Evolutionary conservation across 306 rosid species (phyloP), one percentile per base, ranked within the genome.

Genomic region (Sesbania bispinosa): DNA sequence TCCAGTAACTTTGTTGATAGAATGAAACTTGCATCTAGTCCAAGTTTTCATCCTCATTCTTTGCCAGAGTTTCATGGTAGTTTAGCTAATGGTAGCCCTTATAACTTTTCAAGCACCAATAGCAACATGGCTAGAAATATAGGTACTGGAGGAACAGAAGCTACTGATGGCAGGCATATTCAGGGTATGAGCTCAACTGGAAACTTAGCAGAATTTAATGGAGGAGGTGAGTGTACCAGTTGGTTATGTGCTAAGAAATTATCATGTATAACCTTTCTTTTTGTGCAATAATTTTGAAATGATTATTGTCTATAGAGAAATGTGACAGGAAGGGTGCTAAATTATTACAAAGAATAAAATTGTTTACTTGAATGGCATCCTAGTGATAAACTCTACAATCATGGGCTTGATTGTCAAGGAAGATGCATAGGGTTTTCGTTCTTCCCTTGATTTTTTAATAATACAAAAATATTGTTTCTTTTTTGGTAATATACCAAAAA

Each of bases 21-120:
- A 48, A 70, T 79, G 57, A 83, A 79, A 41, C 78, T 85, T 52
- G 76, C 79, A 78, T 67, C 85, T 6, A 26, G 84, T 74, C 79
- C 89, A 0, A 55, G 73, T 68, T 79, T 84, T 62, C 92, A 88
- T 53, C 89, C 90, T 57, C 89, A 86, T 83, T 90, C 96, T 39
- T 79, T 90, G 4, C 96, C 96, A 1, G 94, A 90, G 74, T 79
- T 79, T 69, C 82, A 74, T 35, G 90, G 81, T 67, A 72, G 86
- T 76, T 52, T 88, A 52, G 84, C 88, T 42, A 84, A 77, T 79
- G 86, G 88, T 32, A 76, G 74, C 76, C 82, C 79, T 46, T 79
- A 76, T 73, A 84, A 69, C 73, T 63, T 74, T 55, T 42, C 80
- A 46, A 81, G 82, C 71, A 51, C 83, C 69, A 77, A 82, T 19